Percentiles rank a stretch among this genome's conserved stretches.
phyloP scores from a whole-genome alignment of 495 filamentous ascomycete genomes.

The Penicillium angulare region DNA sequence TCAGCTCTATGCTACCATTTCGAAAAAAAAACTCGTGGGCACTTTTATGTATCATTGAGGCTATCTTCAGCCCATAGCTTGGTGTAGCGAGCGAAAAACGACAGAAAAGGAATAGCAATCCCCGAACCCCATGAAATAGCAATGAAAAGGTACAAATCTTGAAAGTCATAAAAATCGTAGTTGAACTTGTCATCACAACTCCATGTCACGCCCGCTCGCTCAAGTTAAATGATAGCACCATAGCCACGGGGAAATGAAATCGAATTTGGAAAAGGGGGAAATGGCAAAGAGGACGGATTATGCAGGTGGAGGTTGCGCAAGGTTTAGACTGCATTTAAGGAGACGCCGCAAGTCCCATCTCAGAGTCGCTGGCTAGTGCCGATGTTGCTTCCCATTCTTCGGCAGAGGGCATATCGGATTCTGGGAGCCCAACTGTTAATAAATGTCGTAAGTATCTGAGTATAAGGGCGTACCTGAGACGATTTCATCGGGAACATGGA shows the following conservation, averaged over 20 bases:
- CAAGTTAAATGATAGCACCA: conserved; percentile 5
- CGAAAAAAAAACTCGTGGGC: too few species aligned
- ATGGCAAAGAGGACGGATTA: background rate
- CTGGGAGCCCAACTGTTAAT: conserved; percentile 25
- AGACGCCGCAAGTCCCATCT: conserved; percentile 37
- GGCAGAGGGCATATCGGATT: conserved; percentile 40
- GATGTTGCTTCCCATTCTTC: conserved; percentile 49
- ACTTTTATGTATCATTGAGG: background rate
- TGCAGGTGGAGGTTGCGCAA: background rate
- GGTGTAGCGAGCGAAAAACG: too few species aligned
- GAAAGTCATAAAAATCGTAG: conserved; percentile 19
- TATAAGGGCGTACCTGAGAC: conserved; percentile 37
- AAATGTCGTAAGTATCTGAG: conserved; percentile 21
- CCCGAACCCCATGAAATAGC: conserved; percentile 2
- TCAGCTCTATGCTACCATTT: background rate
- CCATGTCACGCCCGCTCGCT: conserved; percentile 12
- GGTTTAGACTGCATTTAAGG: conserved; percentile 19
- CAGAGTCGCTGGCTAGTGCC: conserved; percentile 43
- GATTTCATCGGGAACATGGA: conserved; percentile 39
- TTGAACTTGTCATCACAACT: conserved; percentile 8
- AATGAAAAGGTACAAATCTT: conserved; percentile 1
- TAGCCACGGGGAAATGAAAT: background rate
- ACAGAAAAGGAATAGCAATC: conserved; percentile 6
- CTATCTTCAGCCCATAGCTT: background rate
- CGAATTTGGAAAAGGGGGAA: background rate